Conservation (phyloP, 352 stramenopile species). For the Phytophthora pistaciae region DNA sequence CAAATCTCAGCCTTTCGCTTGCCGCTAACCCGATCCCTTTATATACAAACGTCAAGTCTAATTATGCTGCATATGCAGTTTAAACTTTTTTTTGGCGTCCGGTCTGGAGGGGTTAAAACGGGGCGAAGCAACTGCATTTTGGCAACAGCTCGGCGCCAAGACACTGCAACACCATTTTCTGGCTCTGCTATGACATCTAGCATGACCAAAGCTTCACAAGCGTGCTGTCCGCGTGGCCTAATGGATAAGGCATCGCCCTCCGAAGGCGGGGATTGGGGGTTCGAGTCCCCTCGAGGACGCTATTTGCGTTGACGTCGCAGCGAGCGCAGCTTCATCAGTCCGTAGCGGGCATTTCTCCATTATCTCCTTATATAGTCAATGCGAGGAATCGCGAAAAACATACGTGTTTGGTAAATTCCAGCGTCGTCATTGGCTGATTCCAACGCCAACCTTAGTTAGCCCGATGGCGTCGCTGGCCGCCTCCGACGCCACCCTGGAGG, state of each 20-base stretch:
- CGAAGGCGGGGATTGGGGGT: slow-evolving; percentile 23
- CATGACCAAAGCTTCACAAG: neutral
- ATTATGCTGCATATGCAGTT: neutral
- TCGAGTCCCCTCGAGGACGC: slow-evolving; percentile 24
- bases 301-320: slow-evolving; percentile 1
- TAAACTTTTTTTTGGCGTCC: neutral
- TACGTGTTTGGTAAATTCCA: neutral
- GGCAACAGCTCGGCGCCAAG: neutral
- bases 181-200: slow-evolving; percentile 7
- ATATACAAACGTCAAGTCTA: slow-evolving; percentile 1
- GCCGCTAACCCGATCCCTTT: neutral
- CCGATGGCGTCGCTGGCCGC: slow-evolving; percentile 2
- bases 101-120: neutral
- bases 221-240: slow-evolving; percentile 17
- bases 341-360: neutral
- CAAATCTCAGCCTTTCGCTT: slow-evolving; percentile 1
- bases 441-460: neutral
- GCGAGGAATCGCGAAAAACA: neutral
- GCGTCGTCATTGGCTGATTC: neutral
- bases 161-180: slow-evolving; percentile 3
- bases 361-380: slow-evolving; percentile 13
- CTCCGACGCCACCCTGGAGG: neutral
- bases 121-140: neutral
- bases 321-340: neutral
- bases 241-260: slow-evolving; percentile 26